Conservation (phyloP, 257 asterid genomes). For the Eustoma russellianum region DNA sequence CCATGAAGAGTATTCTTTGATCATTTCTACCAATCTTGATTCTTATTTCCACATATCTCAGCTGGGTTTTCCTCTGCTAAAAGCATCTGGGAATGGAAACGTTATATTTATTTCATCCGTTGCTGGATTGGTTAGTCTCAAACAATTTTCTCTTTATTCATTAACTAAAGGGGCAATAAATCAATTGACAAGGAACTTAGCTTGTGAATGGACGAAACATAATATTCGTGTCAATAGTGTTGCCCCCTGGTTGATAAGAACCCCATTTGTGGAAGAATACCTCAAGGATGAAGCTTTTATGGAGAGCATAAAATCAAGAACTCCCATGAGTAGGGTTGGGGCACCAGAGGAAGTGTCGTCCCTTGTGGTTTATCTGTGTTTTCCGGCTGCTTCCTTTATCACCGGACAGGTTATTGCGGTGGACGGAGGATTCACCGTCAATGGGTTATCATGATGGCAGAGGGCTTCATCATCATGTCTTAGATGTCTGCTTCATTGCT, state of each 20-base stretch:
- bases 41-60: conserved; percentile 13
- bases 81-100: conserved; percentile 11
- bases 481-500: too few species aligned
- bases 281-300: background rate
- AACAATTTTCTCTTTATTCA: too few species aligned
- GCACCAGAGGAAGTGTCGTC: conserved; percentile 2
- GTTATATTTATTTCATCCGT: background rate
- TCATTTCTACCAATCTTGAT: conserved; percentile 2
- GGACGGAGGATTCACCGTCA: conserved; percentile 1
- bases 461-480: too few species aligned
- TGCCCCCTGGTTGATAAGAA: conserved; percentile 1
- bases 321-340: background rate
- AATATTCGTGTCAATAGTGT: background rate
- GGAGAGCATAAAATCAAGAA: background rate
- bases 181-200: conserved; percentile 12
- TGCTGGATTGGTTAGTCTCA: too few species aligned
- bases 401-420: background rate
- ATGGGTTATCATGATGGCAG: background rate
- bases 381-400: background rate
- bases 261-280: background rate
- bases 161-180: background rate
- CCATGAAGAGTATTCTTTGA: background rate
- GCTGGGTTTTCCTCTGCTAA: conserved; percentile 12
- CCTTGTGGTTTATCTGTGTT: conserved; percentile 1
- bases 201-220: conserved; percentile 9